Percentiles rank a stretch among this genome's conserved stretches.
These are phyloP conservation scores for Chaetomium sp. DNA, from an alignment of 2,329 filamentous ascomycete genomes.

Conservation along the genomic window DNA sequence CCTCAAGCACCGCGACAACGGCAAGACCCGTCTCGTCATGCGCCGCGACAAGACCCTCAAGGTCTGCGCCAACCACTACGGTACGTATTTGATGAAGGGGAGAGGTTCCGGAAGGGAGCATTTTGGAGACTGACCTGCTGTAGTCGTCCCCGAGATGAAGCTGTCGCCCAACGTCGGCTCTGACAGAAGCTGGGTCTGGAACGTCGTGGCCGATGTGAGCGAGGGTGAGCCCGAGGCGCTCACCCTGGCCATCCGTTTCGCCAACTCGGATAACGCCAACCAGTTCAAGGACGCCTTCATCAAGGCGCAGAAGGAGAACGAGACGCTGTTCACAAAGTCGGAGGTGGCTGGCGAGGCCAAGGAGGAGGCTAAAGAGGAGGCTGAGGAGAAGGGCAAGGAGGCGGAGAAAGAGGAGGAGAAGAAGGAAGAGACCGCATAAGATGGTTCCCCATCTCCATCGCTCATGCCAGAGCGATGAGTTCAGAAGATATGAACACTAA, in stretches of 20 bases:
- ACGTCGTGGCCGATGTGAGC: slow-evolving; percentile 92
- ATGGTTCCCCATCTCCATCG: slow-evolving; percentile 8
- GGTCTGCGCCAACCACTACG: slow-evolving; percentile 99
- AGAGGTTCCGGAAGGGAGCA: too few relatives aligned
- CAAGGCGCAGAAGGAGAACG: slow-evolving; percentile 95
- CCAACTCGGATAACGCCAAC: slow-evolving; percentile 97
- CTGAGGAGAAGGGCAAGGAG: slow-evolving; percentile 20
- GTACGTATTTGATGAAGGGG: slow-evolving; percentile 47
- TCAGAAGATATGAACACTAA: slow-evolving; percentile 17
- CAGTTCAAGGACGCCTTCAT: slow-evolving; percentile 96
- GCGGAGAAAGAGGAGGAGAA: slow-evolving; percentile 22
- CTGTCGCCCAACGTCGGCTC: slow-evolving; percentile 95
- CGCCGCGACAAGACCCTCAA: slow-evolving; percentile 99
- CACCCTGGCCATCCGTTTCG: slow-evolving; percentile 94
- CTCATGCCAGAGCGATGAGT: slow-evolving; percentile 7
- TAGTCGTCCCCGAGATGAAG: slow-evolving; percentile 98
- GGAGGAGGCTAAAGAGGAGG: slow-evolving; percentile 24
- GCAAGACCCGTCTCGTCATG: slow-evolving; percentile 97
- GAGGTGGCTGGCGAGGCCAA: slow-evolving; percentile 25
- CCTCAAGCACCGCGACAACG: slow-evolving; percentile 97
- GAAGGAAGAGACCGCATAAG: slow-evolving; percentile 22
- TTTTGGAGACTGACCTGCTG: slow-evolving; percentile 1
- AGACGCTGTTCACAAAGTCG: slow-evolving; percentile 65
- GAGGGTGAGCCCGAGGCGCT: slow-evolving; percentile 96
- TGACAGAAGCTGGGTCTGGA: slow-evolving; percentile 99